Percentiles rank a stretch among this genome's conserved stretches.
phyloP scores from a whole-genome alignment of 768 basidiomycete genomes.

The Myochromella boudieri region DNA sequence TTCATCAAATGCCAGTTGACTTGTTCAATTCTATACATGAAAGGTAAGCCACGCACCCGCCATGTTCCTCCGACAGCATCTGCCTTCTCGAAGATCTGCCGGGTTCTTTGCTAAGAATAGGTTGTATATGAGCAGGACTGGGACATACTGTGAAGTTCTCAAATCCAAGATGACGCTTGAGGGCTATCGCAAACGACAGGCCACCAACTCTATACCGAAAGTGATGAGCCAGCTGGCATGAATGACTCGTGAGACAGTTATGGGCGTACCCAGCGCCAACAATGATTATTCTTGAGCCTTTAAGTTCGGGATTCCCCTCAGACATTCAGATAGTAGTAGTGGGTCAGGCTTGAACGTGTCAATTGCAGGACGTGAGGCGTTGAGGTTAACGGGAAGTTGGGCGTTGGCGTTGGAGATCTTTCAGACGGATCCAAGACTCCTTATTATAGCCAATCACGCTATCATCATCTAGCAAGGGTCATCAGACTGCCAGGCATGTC shows the following conservation, averaged over 20 bases:
- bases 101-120: not conserved
- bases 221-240: not conserved
- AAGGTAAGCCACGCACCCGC: conserved; percentile 37
- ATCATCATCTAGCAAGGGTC: too few species aligned
- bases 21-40: not conserved
- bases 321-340: too few species aligned
- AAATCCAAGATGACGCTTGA: conserved; percentile 36
- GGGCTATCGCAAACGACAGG: conserved; percentile 39
- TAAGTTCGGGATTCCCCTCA: too few species aligned
- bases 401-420: too few species aligned
- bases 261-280: conserved; percentile 34
- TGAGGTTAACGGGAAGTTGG: too few species aligned
- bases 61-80: conserved; percentile 50
- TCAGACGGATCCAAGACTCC: too few species aligned
- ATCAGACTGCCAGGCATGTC: too few species aligned
- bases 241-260: not conserved
- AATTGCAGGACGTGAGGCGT: too few species aligned
- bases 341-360: too few species aligned
- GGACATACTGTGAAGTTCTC: conserved; percentile 39
- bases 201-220: conserved; percentile 35
- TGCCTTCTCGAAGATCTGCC: conserved; percentile 48
- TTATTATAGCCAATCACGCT: too few species aligned
- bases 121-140: too few species aligned
- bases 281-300: conserved; percentile 26
- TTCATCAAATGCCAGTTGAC: not conserved